A percentile compares a stretch with the other conserved stretches of the same genome.
phyloP scores from a whole-genome alignment of 1,284 basidiomycete species.

The Waitea zeae region DNA sequence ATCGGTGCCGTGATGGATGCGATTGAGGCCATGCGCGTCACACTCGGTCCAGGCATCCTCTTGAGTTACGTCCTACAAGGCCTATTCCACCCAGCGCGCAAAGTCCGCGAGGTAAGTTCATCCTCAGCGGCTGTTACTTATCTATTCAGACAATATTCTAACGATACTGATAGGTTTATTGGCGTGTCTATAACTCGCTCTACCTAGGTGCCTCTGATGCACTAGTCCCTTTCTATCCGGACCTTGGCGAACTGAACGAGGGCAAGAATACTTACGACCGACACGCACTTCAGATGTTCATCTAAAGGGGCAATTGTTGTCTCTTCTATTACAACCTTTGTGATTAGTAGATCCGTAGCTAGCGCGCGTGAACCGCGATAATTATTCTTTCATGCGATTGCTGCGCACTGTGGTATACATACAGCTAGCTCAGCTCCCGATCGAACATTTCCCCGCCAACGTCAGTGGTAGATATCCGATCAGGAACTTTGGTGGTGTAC shows the following conservation, averaged over 20 bases:
- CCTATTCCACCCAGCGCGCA: slow-evolving; percentile 88
- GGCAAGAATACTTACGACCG: slow-evolving; percentile 80
- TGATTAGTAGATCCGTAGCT: no score
- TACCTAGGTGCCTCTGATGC: slow-evolving; percentile 83
- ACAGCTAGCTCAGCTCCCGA: no score
- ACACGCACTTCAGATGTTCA: slow-evolving; percentile 70
- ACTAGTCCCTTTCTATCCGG: slow-evolving; percentile 91
- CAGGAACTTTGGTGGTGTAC: no score
- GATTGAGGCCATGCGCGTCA: slow-evolving; percentile 92
- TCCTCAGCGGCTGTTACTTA: neutral
- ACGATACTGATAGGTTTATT: slow-evolving; percentile 40
- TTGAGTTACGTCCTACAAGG: slow-evolving; percentile 87
- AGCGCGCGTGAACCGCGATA: no score
- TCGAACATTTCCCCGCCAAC: no score
- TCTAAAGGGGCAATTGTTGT: slow-evolving; percentile 22
- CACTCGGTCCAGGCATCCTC: slow-evolving; percentile 85
- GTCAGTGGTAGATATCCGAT: no score
- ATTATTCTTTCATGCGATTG: slow-evolving; percentile 7
- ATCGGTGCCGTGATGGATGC: slow-evolving; percentile 96
- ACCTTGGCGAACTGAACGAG: slow-evolving; percentile 73
- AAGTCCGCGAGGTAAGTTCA: slow-evolving; percentile 79
- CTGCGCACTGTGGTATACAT: slow-evolving; percentile 2
- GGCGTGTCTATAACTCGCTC: slow-evolving; percentile 84
- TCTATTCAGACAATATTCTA: neutral
- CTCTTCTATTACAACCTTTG: slow-evolving; percentile 2